These are phyloP conservation scores for Vickermania ingenoplastis DNA, from an alignment of 208 protist genomes.

Conservation along the genomic window DNA sequence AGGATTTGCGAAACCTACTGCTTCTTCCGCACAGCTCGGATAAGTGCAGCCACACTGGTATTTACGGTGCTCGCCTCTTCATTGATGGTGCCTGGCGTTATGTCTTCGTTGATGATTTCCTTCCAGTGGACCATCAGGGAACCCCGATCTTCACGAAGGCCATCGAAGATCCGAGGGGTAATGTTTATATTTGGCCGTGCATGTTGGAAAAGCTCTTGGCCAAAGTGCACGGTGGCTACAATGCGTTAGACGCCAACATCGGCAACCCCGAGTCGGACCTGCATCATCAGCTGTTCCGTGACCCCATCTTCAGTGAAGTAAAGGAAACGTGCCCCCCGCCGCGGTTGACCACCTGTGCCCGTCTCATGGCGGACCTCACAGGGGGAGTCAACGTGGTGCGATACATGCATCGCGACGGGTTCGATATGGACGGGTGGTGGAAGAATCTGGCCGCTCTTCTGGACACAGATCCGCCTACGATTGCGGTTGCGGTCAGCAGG, in stretches of 20 bases:
- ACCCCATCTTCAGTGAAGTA: background rate
- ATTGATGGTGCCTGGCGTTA: conserved; percentile 81
- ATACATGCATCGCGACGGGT: conserved; percentile 26
- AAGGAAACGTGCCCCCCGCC: background rate
- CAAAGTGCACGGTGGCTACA: conserved; percentile 76
- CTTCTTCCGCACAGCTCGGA: conserved; percentile 4
- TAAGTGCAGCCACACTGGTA: conserved; percentile 9
- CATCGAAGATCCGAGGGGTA: conserved; percentile 8
- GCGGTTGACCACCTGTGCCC: conserved; percentile 9
- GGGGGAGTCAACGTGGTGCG: conserved; percentile 48
- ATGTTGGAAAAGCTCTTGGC: conserved; percentile 82
- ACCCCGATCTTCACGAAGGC: conserved; percentile 56
- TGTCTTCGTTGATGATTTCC: conserved; percentile 79
- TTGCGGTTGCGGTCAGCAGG: conserved; percentile 34
- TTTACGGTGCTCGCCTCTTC: conserved; percentile 59
- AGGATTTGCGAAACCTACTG: conserved; percentile 4
- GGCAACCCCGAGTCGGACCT: conserved; percentile 12
- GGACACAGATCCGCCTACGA: conserved; percentile 7
- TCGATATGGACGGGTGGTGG: conserved; percentile 42
- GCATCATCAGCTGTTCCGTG: background rate
- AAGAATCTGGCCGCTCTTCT: conserved; percentile 18
- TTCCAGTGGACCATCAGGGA: conserved; percentile 61
- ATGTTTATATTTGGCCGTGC: conserved; percentile 59
- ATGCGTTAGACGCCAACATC: conserved; percentile 31
- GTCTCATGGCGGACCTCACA: conserved; percentile 43